Evolutionary conservation across 176 grass and related monocot species (phyloP), one percentile per base, ranked within the genome.

Genomic region (Carex kokanica): DNA sequence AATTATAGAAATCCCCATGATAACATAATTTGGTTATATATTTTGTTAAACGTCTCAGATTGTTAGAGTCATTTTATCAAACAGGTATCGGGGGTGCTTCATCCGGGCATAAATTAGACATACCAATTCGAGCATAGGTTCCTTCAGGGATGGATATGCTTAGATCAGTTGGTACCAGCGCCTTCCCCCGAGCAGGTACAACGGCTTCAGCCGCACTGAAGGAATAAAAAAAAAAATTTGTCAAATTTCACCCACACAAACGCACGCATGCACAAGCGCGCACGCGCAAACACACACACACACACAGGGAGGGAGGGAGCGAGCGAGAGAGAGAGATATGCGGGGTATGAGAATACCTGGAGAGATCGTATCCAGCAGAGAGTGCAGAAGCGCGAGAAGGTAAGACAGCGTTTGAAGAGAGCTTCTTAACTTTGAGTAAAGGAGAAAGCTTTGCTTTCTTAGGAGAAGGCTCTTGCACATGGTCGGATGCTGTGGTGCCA

Each of bases 281-380:
- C 2, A 17, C 36, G 2, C 18, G 8, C 6, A 8, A 43, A 43
- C 6, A 43, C 43, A 47, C 43, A 9, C 43, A 29, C 31, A 38
- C 4, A 25, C 2, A 31, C 0, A 78, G 34, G 18, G 66, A 45
- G 40, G 2, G 11, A 71, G 15, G 0, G 36, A 41, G 66, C 25
- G 10, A 51, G 38, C 27, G 11, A 74, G 13, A 14, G 38, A 52
- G 45, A 73, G 40, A 49, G 7, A 34, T 38, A 38, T 38, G 0
- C 0, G 31, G 43, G 4, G 16, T 18, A 16, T 13, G 60, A 15
- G 21, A 20, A 24, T 85, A 98, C 95, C 95, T 94, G 1, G 92
- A 91, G 79, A 98, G 95, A 83, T 98, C 95, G 85, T 95, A 98
- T 60, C 95, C 92, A 41, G 92, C 95, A 79, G 95, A 91, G 64